Base-by-base conservation (phyloP, 1,284 basidiomycete species). In the Boletellus sp. region DNA sequence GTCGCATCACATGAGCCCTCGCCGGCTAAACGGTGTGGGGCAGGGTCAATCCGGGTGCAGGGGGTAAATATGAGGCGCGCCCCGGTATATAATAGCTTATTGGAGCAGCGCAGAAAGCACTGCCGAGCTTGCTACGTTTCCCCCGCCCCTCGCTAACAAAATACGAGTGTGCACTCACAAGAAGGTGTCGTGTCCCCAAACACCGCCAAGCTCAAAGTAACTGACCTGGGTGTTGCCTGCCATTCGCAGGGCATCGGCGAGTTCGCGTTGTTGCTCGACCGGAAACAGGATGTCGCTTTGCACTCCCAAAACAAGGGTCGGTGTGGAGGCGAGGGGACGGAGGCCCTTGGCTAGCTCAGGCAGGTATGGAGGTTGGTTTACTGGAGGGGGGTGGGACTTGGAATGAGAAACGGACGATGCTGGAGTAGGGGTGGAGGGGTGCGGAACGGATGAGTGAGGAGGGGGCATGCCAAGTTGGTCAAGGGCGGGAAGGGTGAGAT, bases 151-250 rank as follows among this genome's bases (percentile, higher is more conserved):
- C 34, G 23, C 36, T 23, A 38, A 36, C 38, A 34, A 33, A 34
- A 17, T 36, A 17, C 0, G 46, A 46, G 30, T 42, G 20, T 21
- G n/a, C 22, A 71, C 76, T 71, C 51, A 76, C 72, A 99, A 73
- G 73, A 99, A 99, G 22, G 93, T 97, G 70, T 99, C 94, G 62
- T 94, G 92, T 2, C 96, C 96, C 91, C 94, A 98, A 13, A 98
- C 94, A 4, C 95, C 94, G 32, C 96, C 94, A 8, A 99, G 78
- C 71, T 99, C 96, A 68, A 95, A 99, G 69, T 98, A 99, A 48
- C 90, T 87, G 25, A 99, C 96, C 50, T 78, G 73, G 17, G 80
- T 69, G 66, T 95, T 95, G 0, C 95, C 95, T 2, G 87, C 82
- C 77, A 94, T 80, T 49, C 92, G 78, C 52, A 99, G 69, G 23